Conservation (phyloP, 73 alveolate genomes). For the Blepharisma stoltei region DNA sequence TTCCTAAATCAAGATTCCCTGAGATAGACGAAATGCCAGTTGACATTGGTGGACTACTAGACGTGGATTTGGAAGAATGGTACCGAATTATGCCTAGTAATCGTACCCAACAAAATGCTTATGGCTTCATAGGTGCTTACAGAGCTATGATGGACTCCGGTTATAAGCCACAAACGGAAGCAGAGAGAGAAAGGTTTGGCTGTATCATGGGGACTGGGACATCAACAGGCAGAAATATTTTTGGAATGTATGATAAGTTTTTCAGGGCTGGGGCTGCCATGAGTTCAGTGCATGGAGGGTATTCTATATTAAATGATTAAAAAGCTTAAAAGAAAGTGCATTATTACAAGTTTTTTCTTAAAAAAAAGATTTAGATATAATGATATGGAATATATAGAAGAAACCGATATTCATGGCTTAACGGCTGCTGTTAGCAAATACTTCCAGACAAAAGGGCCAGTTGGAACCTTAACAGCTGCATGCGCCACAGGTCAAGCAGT, state of each 20-base stretch:
- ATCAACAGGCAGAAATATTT: constrained; percentile 42
- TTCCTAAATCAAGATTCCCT: constrained; percentile 34
- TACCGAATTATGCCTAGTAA: constrained; percentile 23
- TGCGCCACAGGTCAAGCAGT: constrained; percentile 73
- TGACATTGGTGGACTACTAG: constrained; percentile 41
- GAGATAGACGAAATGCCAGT: constrained; percentile 43
- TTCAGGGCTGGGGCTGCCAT: constrained; percentile 35
- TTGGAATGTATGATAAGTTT: constrained; percentile 31
- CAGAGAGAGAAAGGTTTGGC: constrained; percentile 35
- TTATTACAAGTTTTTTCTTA: neutral
- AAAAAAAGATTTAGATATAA: neutral
- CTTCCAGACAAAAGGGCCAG: constrained; percentile 45
- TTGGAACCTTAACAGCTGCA: constrained; percentile 52
- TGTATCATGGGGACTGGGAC: constrained; percentile 49
- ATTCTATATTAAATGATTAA: constrained; percentile 27
- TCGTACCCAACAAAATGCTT: constrained; percentile 34
- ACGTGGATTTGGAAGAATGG: constrained; percentile 28
- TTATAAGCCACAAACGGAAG: constrained; percentile 7
- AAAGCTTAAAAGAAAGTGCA: neutral
- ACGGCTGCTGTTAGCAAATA: neutral
- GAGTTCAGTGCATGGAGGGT: constrained; percentile 40
- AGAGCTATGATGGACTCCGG: constrained; percentile 47
- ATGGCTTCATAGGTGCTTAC: constrained; percentile 48
- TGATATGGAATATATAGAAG: constrained; percentile 14
- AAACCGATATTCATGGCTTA: neutral